Percentiles rank a stretch among this genome's conserved stretches.
Evolutionary conservation across 371 early-diverging fungal species (phyloP).

Genomic region (Mucor indicus): DNA sequence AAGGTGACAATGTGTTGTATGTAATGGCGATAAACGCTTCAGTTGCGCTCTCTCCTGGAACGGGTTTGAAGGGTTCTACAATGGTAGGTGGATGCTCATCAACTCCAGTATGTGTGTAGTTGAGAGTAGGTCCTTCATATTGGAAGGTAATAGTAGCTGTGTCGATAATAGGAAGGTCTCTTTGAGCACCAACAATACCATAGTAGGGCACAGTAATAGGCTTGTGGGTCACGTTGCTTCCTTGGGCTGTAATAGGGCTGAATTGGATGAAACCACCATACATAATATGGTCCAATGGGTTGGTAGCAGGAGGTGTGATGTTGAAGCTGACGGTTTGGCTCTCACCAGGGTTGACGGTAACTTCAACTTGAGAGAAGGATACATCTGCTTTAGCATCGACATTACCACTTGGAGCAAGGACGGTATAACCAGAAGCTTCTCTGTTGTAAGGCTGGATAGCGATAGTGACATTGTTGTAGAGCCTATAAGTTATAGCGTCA

Average conservation of each 20-base stretch:
- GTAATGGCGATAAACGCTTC: too few species aligned
- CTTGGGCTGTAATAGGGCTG: too few species aligned
- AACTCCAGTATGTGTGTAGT: too few species aligned
- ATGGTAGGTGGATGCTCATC: too few species aligned
- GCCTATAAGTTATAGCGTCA: conserved; percentile 40
- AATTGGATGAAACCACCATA: conserved; percentile 32
- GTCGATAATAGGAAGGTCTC: conserved; percentile 25
- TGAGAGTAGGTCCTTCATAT: too few species aligned
- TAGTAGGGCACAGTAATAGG: conserved; percentile 47
- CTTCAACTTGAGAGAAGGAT: conserved; percentile 61
- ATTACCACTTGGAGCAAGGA: conserved; percentile 16
- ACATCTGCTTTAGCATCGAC: conserved; percentile 43
- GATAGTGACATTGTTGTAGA: conserved; percentile 30
- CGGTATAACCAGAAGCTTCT: conserved; percentile 5
- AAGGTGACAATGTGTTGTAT: too few species aligned
- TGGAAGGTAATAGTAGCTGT: too few species aligned
- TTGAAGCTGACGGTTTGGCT: conserved; percentile 29
- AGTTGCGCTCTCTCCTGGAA: too few species aligned
- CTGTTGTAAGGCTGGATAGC: conserved; percentile 30
- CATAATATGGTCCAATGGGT: conserved; percentile 18
- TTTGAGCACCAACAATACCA: conserved; percentile 44
- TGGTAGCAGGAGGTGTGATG: conserved; percentile 33
- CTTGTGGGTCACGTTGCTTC: not conserved
- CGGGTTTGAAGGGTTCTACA: too few species aligned
- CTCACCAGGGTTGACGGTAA: conserved; percentile 58